Evolutionary conservation across 768 basidiomycete species (phyloP).

Genomic region (Auriscalpium orientale): DNA sequence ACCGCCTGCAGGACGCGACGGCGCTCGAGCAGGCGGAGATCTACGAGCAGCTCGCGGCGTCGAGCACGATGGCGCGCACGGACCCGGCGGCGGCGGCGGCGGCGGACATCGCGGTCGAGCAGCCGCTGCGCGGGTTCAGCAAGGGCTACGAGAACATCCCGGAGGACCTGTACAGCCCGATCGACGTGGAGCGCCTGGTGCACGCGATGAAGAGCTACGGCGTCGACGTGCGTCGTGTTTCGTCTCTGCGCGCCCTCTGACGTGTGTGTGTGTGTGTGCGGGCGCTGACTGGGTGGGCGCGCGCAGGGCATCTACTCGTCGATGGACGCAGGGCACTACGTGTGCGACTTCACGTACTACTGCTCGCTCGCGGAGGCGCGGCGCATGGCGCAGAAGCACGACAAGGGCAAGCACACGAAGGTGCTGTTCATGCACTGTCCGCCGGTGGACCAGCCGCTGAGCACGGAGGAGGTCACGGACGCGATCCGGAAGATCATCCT

Average conservation of each 20-base stretch:
- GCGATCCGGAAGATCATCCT: conserved; percentile 53
- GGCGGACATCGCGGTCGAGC: conserved; percentile 7
- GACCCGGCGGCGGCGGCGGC: not conserved
- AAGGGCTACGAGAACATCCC: conserved; percentile 41
- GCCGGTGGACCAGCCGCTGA: conserved; percentile 56
- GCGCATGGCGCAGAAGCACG: conserved; percentile 22
- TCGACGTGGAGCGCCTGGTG: conserved; percentile 50
- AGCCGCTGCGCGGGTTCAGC: conserved; percentile 19
- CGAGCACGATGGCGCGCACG: conserved; percentile 2
- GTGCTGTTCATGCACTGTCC: conserved; percentile 71
- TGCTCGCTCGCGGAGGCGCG: conserved; percentile 64
- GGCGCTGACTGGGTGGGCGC: not conserved
- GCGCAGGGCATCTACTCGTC: conserved; percentile 56
- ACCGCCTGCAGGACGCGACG: conserved; percentile 21
- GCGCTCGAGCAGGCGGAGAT: conserved; percentile 25
- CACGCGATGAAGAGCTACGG: conserved; percentile 41
- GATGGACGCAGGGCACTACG: conserved; percentile 68
- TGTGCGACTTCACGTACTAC: conserved; percentile 72
- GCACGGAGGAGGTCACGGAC: conserved; percentile 60
- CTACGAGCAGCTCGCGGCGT: conserved; percentile 27
- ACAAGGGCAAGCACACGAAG: conserved; percentile 22
- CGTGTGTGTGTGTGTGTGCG: not conserved
- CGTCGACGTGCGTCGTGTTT: conserved; percentile 32
- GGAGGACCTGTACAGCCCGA: conserved; percentile 45
- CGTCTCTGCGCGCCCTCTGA: not conserved